phyloP scores from a whole-genome alignment of 148 eudicot species.

The Amaranthus cruentus region DNA sequence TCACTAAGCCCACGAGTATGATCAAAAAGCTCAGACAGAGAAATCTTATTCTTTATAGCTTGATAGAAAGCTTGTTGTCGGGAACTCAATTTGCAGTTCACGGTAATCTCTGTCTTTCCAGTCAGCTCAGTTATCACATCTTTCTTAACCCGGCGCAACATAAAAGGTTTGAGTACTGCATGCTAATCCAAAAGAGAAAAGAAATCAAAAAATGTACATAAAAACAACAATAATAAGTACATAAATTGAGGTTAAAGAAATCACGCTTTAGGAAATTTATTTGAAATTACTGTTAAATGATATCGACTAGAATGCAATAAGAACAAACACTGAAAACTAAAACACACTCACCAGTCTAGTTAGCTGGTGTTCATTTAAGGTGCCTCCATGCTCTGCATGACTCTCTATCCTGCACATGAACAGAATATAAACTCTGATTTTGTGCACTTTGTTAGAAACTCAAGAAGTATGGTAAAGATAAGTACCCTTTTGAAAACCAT shows the following conservation, averaged over 20 bases:
- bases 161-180: slow-evolving; percentile 94
- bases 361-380: slow-evolving; percentile 96
- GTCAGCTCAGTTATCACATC: slow-evolving; percentile 94
- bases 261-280: background rate
- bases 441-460: slow-evolving; percentile 1
- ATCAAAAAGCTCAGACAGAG: slow-evolving; percentile 90
- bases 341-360: slow-evolving; percentile 78
- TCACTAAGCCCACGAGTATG: slow-evolving; percentile 90
- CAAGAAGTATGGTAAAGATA: slow-evolving; percentile 17
- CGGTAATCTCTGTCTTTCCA: slow-evolving; percentile 77
- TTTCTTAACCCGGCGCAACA: slow-evolving; percentile 93
- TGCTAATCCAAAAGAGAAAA: slow-evolving; percentile 48
- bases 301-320: background rate
- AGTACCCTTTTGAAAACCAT: slow-evolving; percentile 99
- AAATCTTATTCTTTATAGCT: slow-evolving; percentile 98
- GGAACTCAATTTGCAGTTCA: slow-evolving; percentile 96
- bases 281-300: background rate
- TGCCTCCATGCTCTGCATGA: slow-evolving; percentile 99
- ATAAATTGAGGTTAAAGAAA: background rate
- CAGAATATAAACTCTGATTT: slow-evolving; percentile 19
- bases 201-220: background rate
- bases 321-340: background rate
- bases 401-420: slow-evolving; percentile 75
- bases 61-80: slow-evolving; percentile 95
- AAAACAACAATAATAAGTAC: background rate